These are phyloP conservation scores for Colletotrichum gloeosporioides DNA, from an alignment of 2,329 filamentous ascomycete species.

Conservation along the genomic window DNA sequence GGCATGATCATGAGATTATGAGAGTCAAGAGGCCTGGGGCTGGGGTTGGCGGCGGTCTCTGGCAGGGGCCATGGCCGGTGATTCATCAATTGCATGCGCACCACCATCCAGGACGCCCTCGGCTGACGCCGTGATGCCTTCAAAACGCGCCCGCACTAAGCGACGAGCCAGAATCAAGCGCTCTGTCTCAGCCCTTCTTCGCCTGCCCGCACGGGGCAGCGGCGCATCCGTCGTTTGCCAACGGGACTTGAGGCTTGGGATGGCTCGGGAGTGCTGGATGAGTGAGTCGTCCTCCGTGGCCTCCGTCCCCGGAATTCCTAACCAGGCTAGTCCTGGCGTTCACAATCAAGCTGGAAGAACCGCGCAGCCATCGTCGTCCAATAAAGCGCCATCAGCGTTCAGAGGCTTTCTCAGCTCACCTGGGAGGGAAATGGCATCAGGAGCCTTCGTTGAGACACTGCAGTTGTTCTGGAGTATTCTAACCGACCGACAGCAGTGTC, in stretches of 20 bases:
- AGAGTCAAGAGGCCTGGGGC: not conserved
- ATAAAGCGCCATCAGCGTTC: not conserved
- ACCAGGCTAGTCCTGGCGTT: slow-evolving; percentile 1
- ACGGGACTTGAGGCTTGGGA: not conserved
- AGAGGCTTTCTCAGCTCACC: not conserved
- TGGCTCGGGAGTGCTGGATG: not conserved
- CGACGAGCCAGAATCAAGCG: not conserved
- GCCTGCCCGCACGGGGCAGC: not conserved
- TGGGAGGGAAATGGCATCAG: not conserved
- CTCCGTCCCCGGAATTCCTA: not conserved
- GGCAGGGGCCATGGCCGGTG: not conserved
- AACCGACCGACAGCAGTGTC: not conserved
- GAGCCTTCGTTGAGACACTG: not conserved
- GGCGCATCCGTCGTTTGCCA: not conserved
- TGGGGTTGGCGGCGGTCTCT: not conserved
- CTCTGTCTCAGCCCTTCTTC: not conserved
- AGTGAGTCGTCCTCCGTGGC: not conserved
- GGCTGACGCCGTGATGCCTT: slow-evolving; percentile 4
- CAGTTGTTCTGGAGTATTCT: not conserved
- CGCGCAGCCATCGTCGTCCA: not conserved
- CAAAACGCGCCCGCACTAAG: slow-evolving; percentile 9
- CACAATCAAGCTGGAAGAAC: not conserved
- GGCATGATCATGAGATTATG: not conserved
- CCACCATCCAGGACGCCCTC: not conserved
- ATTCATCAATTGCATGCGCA: not conserved